phyloP scores from a whole-genome alignment of 179 eudicot species.

The Beta macrorhiza region DNA sequence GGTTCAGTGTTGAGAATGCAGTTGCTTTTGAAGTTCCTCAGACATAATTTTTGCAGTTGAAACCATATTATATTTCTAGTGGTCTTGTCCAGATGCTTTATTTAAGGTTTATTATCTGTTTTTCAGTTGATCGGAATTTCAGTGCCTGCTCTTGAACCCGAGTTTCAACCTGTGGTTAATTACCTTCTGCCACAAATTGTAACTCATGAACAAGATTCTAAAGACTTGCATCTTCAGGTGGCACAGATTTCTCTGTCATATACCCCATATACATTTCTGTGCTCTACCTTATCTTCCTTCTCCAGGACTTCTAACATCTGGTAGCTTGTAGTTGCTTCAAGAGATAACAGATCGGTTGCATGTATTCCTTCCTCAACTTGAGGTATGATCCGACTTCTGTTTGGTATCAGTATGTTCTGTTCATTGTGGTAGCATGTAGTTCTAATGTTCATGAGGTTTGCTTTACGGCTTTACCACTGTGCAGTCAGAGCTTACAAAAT shows the following conservation, averaged over 20 bases:
- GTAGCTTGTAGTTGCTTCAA: slow-evolving; percentile 71
- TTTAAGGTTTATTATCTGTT: slow-evolving; percentile 26
- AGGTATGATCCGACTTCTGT: slow-evolving; percentile 40
- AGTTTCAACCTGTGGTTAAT: slow-evolving; percentile 71
- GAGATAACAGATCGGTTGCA: slow-evolving; percentile 66
- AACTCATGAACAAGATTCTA: slow-evolving; percentile 69
- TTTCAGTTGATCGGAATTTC: slow-evolving; percentile 75
- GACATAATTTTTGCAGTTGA: slow-evolving; percentile 14
- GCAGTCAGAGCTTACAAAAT: slow-evolving; percentile 71
- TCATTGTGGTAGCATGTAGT: background rate
- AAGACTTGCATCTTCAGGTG: slow-evolving; percentile 75
- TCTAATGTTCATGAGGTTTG: slow-evolving; percentile 15
- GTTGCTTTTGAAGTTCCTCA: slow-evolving; percentile 17
- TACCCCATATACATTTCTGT: slow-evolving; percentile 19
- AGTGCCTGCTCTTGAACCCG: slow-evolving; percentile 70
- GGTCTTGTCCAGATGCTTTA: slow-evolving; percentile 18
- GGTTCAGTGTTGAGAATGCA: slow-evolving; percentile 5
- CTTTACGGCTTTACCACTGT: slow-evolving; percentile 16
- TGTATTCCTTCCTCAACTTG: slow-evolving; percentile 71
- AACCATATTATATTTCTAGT: slow-evolving; percentile 4
- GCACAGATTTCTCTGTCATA: slow-evolving; percentile 20
- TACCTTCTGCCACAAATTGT: slow-evolving; percentile 64
- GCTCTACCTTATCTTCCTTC: slow-evolving; percentile 11
- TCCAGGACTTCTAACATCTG: slow-evolving; percentile 35
- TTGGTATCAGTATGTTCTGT: slow-evolving; percentile 1